A percentile compares a stretch with the other conserved stretches of the same genome.
phyloP scores from a whole-genome alignment of 2,329 filamentous ascomycete species.

The Leptographium procerum region DNA sequence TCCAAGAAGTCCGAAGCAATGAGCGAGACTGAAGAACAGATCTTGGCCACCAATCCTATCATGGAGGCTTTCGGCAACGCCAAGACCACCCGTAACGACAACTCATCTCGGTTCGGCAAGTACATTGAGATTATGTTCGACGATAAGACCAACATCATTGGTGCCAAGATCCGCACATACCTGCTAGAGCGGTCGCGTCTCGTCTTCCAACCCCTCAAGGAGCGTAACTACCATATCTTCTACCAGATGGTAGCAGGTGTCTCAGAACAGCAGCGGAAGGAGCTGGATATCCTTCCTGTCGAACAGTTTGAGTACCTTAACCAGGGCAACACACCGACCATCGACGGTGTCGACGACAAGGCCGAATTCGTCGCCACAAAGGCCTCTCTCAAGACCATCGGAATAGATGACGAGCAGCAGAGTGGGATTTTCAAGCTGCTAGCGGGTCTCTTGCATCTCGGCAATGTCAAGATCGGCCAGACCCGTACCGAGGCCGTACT shows the following conservation, averaged over 20 bases:
- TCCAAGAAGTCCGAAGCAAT: slow-evolving; percentile 69
- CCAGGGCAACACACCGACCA: slow-evolving; percentile 80
- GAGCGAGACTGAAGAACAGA: slow-evolving; percentile 98
- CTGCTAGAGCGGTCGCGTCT: slow-evolving; percentile 88
- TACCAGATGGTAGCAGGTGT: slow-evolving; percentile 93
- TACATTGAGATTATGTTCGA: slow-evolving; percentile 99
- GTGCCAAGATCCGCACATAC: slow-evolving; percentile 93
- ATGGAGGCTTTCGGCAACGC: slow-evolving; percentile 99
- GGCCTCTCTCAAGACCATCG: slow-evolving; percentile 77
- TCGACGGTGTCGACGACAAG: slow-evolving; percentile 92
- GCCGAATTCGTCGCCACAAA: slow-evolving; percentile 85
- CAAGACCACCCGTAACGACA: slow-evolving; percentile 99
- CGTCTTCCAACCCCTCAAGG: slow-evolving; percentile 94
- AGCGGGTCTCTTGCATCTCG: slow-evolving; percentile 82
- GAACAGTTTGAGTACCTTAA: slow-evolving; percentile 96
- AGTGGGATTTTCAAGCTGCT: slow-evolving; percentile 79
- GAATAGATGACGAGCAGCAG: slow-evolving; percentile 65
- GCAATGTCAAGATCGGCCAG: slow-evolving; percentile 91
- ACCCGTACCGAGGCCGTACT: slow-evolving; percentile 81
- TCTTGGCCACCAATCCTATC: slow-evolving; percentile 94
- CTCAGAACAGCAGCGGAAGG: slow-evolving; percentile 69
- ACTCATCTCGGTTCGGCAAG: slow-evolving; percentile 97
- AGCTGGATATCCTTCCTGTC: slow-evolving; percentile 66
- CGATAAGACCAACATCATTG: slow-evolving; percentile 87
- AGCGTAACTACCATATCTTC: slow-evolving; percentile 98